Conservation (phyloP, 192 early-diverging fungal genomes). For the Dissophora globulifera region DNA sequence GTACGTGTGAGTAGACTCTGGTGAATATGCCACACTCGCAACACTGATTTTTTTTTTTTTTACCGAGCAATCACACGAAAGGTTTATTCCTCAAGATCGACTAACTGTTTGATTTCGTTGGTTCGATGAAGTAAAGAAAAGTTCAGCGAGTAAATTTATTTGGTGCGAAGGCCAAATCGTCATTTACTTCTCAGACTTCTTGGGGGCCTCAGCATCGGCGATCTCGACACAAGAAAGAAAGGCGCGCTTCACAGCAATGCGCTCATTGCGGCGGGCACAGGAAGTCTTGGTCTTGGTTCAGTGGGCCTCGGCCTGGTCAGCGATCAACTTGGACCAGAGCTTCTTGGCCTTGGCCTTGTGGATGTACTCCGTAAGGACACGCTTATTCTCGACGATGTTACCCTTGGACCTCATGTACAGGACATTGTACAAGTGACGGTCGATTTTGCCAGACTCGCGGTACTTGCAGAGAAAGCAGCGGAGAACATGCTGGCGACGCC, state of each 20-base stretch:
- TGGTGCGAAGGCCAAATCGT: neutral
- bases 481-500: slow-evolving; percentile 97
- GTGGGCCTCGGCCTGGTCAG: slow-evolving; percentile 98
- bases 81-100: slow-evolving; percentile 10
- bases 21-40: too few relatives aligned
- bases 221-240: slow-evolving; percentile 64
- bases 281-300: slow-evolving; percentile 94
- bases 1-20: too few relatives aligned
- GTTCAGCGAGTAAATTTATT: slow-evolving; percentile 45
- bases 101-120: slow-evolving; percentile 10
- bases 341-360: slow-evolving; percentile 99
- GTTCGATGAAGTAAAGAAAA: slow-evolving; percentile 1
- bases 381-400: slow-evolving; percentile 99
- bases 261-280: slow-evolving; percentile 89
- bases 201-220: slow-evolving; percentile 30
- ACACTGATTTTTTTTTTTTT: too few relatives aligned
- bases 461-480: slow-evolving; percentile 96
- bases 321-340: slow-evolving; percentile 88
- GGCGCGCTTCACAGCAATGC: slow-evolving; percentile 91
- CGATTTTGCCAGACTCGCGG: slow-evolving; percentile 97
- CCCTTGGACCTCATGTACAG: slow-evolving; percentile 99
- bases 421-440: slow-evolving; percentile 95
- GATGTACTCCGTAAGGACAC: slow-evolving; percentile 99
- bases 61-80: slow-evolving; percentile 25
- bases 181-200: slow-evolving; percentile 54